These are phyloP conservation scores for Plasmodium blacklocki DNA, from an alignment of 169 alveolate species.

Conservation along the genomic window DNA sequence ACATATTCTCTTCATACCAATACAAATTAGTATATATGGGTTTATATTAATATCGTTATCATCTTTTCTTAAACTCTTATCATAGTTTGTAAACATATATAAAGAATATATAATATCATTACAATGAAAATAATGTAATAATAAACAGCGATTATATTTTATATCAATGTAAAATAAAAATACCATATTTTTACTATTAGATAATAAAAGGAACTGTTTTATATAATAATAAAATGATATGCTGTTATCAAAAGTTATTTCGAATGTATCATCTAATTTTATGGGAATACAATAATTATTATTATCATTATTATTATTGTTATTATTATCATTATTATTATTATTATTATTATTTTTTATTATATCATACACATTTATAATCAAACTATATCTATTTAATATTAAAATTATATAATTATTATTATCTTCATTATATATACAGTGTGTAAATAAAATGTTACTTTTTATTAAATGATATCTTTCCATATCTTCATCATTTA, in stretches of 20 bases:
- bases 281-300: not conserved
- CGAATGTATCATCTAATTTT: conserved; percentile 1
- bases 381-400: conserved; percentile 1
- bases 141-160: conserved; percentile 2
- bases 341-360: no score
- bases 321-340: no score
- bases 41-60: not conserved
- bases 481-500: no score
- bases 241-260: not conserved
- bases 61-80: not conserved
- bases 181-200: conserved; percentile 11
- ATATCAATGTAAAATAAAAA: conserved; percentile 39
- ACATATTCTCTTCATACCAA: conserved; percentile 28
- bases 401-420: not conserved
- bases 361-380: conserved; percentile 22
- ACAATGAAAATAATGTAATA: conserved; percentile 7
- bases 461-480: no score
- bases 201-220: conserved; percentile 13
- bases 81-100: not conserved
- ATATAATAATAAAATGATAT: conserved; percentile 15
- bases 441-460: no score
- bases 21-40: conserved; percentile 19
- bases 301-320: no score
- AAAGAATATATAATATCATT: conserved; percentile 11
- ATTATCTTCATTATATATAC: no score